Evolutionary conservation across 371 early-diverging fungal genomes (phyloP).

Genomic region (Rhizopus sp.): DNA sequence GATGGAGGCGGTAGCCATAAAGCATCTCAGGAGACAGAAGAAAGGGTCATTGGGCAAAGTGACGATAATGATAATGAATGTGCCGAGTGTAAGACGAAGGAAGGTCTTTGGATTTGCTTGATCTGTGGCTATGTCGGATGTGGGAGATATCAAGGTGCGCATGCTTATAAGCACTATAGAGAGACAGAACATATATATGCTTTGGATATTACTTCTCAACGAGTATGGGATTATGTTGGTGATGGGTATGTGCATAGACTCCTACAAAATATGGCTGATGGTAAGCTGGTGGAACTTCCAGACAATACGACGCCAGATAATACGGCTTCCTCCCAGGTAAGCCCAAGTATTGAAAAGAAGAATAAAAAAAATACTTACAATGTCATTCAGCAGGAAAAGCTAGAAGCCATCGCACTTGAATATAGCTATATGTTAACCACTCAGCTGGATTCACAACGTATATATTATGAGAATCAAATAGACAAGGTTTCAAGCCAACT

Average conservation of each 20-base stretch:
- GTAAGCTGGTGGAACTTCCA: constrained; percentile 89
- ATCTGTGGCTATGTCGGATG: constrained; percentile 93
- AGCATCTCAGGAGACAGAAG: constrained; percentile 10
- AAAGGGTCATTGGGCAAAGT: constrained; percentile 7
- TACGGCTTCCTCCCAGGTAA: constrained; percentile 3
- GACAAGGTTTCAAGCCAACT: constrained; percentile 49
- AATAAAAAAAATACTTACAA: constrained; percentile 17
- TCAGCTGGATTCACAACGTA: constrained; percentile 86
- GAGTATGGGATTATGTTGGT: constrained; percentile 96
- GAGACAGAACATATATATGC: constrained; percentile 85
- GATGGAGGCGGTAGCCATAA: neutral
- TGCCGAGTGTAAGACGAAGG: constrained; percentile 62
- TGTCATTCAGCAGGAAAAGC: constrained; percentile 58
- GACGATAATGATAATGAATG: constrained; percentile 61
- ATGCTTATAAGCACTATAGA: constrained; percentile 84
- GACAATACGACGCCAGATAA: constrained; percentile 16
- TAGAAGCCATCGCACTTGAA: constrained; percentile 79
- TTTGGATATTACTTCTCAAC: constrained; percentile 92
- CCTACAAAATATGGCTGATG: constrained; percentile 87
- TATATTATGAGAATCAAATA: constrained; percentile 82
- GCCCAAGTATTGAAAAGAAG: neutral
- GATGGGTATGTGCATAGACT: constrained; percentile 95
- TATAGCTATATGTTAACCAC: constrained; percentile 79
- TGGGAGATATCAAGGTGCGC: constrained; percentile 77
- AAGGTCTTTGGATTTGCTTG: constrained; percentile 91